Conservation (phyloP, 2,329 filamentous ascomycete genomes). For the Epichloe gansuensis region DNA sequence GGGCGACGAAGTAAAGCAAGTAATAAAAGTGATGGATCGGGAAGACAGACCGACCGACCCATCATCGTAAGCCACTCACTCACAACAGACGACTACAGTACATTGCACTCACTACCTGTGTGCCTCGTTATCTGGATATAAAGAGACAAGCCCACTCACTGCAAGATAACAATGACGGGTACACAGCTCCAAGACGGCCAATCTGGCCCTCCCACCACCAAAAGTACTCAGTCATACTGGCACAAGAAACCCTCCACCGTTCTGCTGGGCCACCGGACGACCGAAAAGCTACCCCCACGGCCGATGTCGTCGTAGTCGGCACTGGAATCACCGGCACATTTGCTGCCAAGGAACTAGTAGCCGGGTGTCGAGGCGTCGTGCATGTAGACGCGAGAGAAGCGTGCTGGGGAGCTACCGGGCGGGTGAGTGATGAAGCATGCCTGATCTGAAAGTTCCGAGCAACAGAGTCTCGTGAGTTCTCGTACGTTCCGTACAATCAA, state of each 20-base stretch:
- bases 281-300: conserved; percentile 46
- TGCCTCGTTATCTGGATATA: not conserved
- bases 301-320: conserved; percentile 61
- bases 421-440: conserved; percentile 37
- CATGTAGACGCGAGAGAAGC: conserved; percentile 70
- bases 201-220: conserved; percentile 45
- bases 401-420: conserved; percentile 74
- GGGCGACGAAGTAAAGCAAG: no score
- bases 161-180: conserved; percentile 18
- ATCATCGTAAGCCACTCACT: no score
- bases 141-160: not conserved
- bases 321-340: conserved; percentile 68
- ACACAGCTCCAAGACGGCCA: conserved; percentile 22
- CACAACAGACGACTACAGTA: no score
- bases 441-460: not conserved
- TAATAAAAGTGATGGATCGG: no score
- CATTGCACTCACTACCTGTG: no score
- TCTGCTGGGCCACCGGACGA: conserved; percentile 57
- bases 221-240: conserved; percentile 61
- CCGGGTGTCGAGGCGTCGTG: conserved; percentile 43
- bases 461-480: no score
- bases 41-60: no score
- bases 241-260: conserved; percentile 52
- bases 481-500: no score
- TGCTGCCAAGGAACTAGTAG: conserved; percentile 51